Percentiles rank a stretch among this genome's conserved stretches.
Evolutionary conservation across 805 yeast genomes (phyloP).

Genomic region (Maudiozyma turicensis): DNA sequence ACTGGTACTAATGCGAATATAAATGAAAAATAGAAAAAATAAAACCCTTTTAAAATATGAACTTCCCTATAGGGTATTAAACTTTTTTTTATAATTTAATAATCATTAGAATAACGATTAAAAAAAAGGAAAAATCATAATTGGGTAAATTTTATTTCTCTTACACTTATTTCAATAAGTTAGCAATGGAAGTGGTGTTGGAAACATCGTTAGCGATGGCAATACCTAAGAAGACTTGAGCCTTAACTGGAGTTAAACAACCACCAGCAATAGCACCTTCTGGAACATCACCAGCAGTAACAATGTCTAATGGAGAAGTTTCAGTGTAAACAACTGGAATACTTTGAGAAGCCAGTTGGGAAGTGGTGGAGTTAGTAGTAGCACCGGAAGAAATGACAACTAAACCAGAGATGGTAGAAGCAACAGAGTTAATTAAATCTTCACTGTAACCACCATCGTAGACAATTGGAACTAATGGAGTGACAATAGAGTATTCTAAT

Average conservation of each 20-base stretch:
- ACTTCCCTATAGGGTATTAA: not conserved
- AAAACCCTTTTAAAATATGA: not conserved
- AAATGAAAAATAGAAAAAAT: not conserved
- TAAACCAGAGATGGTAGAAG: slow-evolving; percentile 17
- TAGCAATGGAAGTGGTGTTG: not conserved
- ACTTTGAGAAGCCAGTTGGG: slow-evolving; percentile 8
- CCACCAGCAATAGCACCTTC: slow-evolving; percentile 25
- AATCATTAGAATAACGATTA: not conserved
- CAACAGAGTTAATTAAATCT: slow-evolving; percentile 13
- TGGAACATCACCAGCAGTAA: slow-evolving; percentile 17
- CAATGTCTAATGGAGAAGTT: slow-evolving; percentile 12
- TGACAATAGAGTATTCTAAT: slow-evolving; percentile 2
- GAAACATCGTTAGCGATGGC: slow-evolving; percentile 23
- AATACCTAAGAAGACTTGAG: slow-evolving; percentile 24
- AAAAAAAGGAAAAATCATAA: not conserved
- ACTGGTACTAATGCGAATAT: not conserved
- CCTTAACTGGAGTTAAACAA: slow-evolving; percentile 24
- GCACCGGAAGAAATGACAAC: slow-evolving; percentile 21
- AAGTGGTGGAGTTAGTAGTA: slow-evolving; percentile 13
- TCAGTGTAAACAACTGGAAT: slow-evolving; percentile 26
- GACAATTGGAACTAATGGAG: slow-evolving; percentile 21
- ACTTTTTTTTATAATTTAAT: not conserved
- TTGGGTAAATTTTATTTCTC: not conserved
- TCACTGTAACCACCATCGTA: slow-evolving; percentile 19
- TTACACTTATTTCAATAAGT: not conserved